Evolutionary conservation across 2,329 filamentous ascomycete genomes (phyloP), one percentile per base, ranked within the genome.

Genomic region (Xylaria polymorpha): DNA sequence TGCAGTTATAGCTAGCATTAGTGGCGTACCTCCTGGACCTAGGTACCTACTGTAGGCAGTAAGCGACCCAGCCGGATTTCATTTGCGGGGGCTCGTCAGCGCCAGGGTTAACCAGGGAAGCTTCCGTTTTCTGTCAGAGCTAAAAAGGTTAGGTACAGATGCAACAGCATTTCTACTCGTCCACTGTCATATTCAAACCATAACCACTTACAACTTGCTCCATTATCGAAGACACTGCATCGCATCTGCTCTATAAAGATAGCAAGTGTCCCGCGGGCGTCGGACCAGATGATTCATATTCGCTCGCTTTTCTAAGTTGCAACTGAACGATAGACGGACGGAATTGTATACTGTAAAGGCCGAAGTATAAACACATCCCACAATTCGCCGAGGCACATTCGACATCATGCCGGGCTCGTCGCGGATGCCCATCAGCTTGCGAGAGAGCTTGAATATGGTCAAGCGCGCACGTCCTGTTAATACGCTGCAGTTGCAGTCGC

Each of bases 341-440:
- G 15, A 32, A 39, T 35, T 29, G 14, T 51, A 53, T 32, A 12
- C 35, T 22, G 10, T 22, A 56, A 22, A 37, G 32, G 53, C 44
- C 53, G 39, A 63, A 29, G 51, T 35, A 43, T 4, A 22, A 43
- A 35, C 39, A 9, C 41, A 53, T 65, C 50, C 20, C 20, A 29
- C 41, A 57, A 43, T 37, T n/a, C 39, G 29, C 29, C 53, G 53
- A 56, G 55, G 55, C 22, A 29, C 20, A 51, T 4, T 61, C 57
- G 22, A 56, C 68, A 73, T 72, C 63, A 90, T 91, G 87, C 86
- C 89, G 71, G 90, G 90, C 77, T 89, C 87, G 69, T 92, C 90
- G 74, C 86, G 90, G 77, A 88, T 93, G 80, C 90, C 91, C 74
- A 84, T 91, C 72, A 92, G 90, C 82, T 83, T 93, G 79, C 86